These are phyloP conservation scores for Alloteropsis semialata DNA, from an alignment of 176 grass and related monocot genomes.

Conservation along the genomic window DNA sequence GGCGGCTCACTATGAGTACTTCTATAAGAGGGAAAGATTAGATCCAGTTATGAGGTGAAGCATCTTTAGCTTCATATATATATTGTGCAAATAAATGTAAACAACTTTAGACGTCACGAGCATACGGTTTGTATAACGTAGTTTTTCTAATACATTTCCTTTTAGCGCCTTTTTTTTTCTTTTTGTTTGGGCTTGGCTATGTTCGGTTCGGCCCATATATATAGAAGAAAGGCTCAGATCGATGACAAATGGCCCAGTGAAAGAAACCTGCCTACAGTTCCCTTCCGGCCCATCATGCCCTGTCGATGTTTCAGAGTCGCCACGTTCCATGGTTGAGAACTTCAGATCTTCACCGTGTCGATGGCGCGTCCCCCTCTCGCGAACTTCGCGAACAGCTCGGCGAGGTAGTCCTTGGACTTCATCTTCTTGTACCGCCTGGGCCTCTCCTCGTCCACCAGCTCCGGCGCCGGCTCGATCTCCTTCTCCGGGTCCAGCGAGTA, in stretches of 20 bases:
- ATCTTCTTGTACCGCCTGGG: constrained; percentile 35
- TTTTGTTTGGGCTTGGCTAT: too few relatives aligned
- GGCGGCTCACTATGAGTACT: neutral
- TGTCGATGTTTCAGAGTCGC: neutral
- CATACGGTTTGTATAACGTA: too few relatives aligned
- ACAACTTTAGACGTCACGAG: too few relatives aligned
- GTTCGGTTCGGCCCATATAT: too few relatives aligned
- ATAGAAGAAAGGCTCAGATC: too few relatives aligned
- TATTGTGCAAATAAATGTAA: neutral
- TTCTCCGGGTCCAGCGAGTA: constrained; percentile 30
- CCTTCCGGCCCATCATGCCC: too few relatives aligned
- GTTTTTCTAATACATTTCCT: too few relatives aligned
- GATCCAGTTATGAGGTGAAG: neutral
- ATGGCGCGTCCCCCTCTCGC: constrained; percentile 13
- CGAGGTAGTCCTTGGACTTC: constrained; percentile 27
- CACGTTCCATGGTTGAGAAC: neutral
- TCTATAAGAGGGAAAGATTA: constrained; percentile 12
- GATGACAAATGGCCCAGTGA: too few relatives aligned
- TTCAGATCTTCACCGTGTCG: constrained; percentile 32
- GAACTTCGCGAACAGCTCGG: constrained; percentile 4
- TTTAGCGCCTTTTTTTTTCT: too few relatives aligned
- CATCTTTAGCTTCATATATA: neutral
- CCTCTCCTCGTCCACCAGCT: constrained; percentile 24
- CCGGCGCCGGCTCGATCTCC: constrained; percentile 26
- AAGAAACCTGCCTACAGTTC: too few relatives aligned